Evolutionary conservation across 345 rosid species (phyloP).

Genomic region (Hibiscus syriacus): DNA sequence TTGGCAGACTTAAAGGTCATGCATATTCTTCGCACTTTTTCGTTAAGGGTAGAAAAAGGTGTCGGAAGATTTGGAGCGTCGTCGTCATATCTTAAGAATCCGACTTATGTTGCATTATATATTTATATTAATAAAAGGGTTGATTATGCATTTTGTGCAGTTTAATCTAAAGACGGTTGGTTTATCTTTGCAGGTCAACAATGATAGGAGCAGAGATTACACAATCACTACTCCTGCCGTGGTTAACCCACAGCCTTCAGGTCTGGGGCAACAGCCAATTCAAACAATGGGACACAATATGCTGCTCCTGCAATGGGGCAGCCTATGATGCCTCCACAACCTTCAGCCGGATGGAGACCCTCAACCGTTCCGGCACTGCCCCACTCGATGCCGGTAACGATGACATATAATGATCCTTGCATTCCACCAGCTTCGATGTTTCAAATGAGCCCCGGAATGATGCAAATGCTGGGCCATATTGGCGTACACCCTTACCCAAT

Average conservation of each 20-base stretch:
- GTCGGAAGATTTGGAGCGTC: neutral
- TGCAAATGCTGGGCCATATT: constrained; percentile 39
- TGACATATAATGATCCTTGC: constrained; percentile 50
- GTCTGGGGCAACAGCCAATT: constrained; percentile 63
- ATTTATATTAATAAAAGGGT: too few species aligned
- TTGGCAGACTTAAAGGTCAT: neutral
- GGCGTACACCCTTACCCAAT: constrained; percentile 17
- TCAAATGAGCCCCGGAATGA: constrained; percentile 58
- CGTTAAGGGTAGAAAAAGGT: neutral
- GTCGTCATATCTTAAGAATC: neutral
- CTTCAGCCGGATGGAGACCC: constrained; percentile 58
- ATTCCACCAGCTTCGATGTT: constrained; percentile 37
- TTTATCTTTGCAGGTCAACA: constrained; percentile 53
- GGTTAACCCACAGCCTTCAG: constrained; percentile 44
- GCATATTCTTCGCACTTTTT: neutral
- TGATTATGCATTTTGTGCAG: too few species aligned
- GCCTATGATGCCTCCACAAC: constrained; percentile 28
- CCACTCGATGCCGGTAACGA: constrained; percentile 46
- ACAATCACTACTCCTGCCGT: constrained; percentile 51
- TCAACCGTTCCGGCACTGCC: constrained; percentile 31
- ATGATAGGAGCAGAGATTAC: too few species aligned
- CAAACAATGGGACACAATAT: constrained; percentile 36
- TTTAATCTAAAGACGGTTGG: neutral
- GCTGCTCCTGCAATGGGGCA: constrained; percentile 32
- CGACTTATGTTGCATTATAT: neutral